Evolutionary conservation across 306 rosid species (phyloP).

Genomic region (Hippophae tibetana): DNA sequence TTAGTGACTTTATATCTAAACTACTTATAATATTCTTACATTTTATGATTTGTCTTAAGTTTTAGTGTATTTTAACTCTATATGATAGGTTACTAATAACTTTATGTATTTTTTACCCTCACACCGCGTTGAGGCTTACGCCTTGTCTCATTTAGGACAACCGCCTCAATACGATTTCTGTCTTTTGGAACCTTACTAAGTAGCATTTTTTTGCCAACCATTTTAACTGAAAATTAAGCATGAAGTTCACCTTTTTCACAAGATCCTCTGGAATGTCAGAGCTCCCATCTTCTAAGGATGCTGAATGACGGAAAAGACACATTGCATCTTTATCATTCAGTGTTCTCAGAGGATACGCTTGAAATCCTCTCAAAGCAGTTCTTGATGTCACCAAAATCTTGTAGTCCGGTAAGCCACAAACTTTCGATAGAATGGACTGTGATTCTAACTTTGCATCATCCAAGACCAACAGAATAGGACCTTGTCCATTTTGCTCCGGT

Average conservation of each 20-base stretch:
- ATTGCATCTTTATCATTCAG: conserved; percentile 33
- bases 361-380: conserved; percentile 25
- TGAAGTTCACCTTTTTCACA: conserved; percentile 30
- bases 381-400: conserved; percentile 65
- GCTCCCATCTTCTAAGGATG: conserved; percentile 22
- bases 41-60: no score
- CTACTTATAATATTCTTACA: no score
- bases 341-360: conserved; percentile 17
- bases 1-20: no score
- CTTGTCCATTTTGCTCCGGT: neutral
- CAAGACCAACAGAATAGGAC: neutral
- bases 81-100: no score
- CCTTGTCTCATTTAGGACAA: no score
- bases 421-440: conserved; percentile 33
- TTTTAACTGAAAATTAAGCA: no score
- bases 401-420: conserved; percentile 24
- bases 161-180: no score
- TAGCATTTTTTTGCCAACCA: neutral
- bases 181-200: neutral
- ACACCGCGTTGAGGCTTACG: no score
- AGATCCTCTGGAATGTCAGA: conserved; percentile 20
- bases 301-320: conserved; percentile 31
- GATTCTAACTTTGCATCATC: neutral
- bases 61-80: no score
- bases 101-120: no score